Base-by-base conservation (phyloP, 1,284 basidiomycete species). In the Puccinia hordei region DNA sequence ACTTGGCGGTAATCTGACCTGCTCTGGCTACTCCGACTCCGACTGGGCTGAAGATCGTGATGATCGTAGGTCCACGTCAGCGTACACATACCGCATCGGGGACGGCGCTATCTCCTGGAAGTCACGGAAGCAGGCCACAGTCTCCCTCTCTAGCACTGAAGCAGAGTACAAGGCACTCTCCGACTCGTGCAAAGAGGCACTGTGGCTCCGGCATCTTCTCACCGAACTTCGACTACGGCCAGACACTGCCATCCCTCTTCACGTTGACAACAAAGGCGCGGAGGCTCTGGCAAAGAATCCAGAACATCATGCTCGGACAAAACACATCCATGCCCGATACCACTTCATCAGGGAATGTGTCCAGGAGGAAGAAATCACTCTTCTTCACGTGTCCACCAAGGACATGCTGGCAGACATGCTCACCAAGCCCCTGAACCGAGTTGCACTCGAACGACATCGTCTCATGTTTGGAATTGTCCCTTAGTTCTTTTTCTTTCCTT, bases 41-140 rank as follows among this genome's bases (percentile, higher is more conserved):
- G 38, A 69, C n/a, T 69, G 66, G 66, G 66, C 66, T 12, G 35
- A 44, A 46, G 30, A 44, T 41, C 2, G 41, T 6, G 24, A 38
- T 4, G 41, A 35, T 13, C 2, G 66, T 1, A 5, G 66, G 15
- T 69, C 66, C 1, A 69, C 66, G 1, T 41, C 30, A 13, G 66
- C 38, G 12, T 69, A 69, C 13, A 69, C 66, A 8, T 69, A 3
- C n/a, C 10, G 30, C 0, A n/a, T 69, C 5, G 66, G 66, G 2
- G 27, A 24, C 46, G 66, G 66, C 0, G 15, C 66, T 0, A 69
- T 69, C 30, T 44, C 66, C 19, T 69, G 66, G 66, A 69, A 69
- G 12, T 38, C 33, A 3, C 38, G 66, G 1, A 69, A 69, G 24
- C 66, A 69, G 46, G 13, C 35, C 0, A 69, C 35, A 4, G 35